These are phyloP conservation scores for Tulasnella sp. DNA, from an alignment of 768 basidiomycete genomes.

Conservation along the genomic window DNA sequence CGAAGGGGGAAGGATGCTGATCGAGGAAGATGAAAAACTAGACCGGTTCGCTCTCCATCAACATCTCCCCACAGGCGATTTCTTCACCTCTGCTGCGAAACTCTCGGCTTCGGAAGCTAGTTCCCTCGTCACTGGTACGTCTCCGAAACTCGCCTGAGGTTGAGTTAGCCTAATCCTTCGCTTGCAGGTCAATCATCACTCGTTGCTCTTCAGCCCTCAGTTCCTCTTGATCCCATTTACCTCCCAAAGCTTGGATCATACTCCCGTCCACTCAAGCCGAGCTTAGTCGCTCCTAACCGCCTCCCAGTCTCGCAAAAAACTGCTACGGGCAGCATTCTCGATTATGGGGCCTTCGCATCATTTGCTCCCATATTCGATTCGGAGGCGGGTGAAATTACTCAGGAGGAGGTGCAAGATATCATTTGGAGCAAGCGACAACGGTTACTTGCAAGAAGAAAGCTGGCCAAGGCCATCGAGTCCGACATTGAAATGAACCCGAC, in stretches of 20 bases:
- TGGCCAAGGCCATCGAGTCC: background rate
- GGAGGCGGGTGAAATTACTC: slow-evolving; percentile 63
- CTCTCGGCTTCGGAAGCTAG: slow-evolving; percentile 27
- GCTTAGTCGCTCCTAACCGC: slow-evolving; percentile 1
- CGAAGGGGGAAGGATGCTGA: slow-evolving; percentile 26
- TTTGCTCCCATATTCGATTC: slow-evolving; percentile 78
- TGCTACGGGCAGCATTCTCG: slow-evolving; percentile 61
- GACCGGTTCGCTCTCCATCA: slow-evolving; percentile 70
- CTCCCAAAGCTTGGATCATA: slow-evolving; percentile 53
- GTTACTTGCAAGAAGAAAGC: slow-evolving; percentile 21
- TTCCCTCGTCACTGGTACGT: slow-evolving; percentile 19
- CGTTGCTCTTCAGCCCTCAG: slow-evolving; percentile 59
- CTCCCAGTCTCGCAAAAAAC: slow-evolving; percentile 40
- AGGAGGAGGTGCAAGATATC: slow-evolving; percentile 51
- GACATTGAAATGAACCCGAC: slow-evolving; percentile 18
- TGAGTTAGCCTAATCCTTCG: background rate
- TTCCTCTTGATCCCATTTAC: slow-evolving; percentile 34
- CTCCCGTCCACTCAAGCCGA: slow-evolving; percentile 28
- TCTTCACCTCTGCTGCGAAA: slow-evolving; percentile 55
- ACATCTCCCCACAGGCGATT: slow-evolving; percentile 65
- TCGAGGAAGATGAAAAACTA: slow-evolving; percentile 8
- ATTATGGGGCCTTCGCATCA: slow-evolving; percentile 66
- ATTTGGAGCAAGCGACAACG: slow-evolving; percentile 44
- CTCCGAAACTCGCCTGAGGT: background rate
- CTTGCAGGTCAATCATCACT: slow-evolving; percentile 48